Evolutionary conservation across 2,329 filamentous ascomycete species (phyloP), one percentile per base, ranked within the genome.

Genomic region (Xylaria arbuscula): DNA sequence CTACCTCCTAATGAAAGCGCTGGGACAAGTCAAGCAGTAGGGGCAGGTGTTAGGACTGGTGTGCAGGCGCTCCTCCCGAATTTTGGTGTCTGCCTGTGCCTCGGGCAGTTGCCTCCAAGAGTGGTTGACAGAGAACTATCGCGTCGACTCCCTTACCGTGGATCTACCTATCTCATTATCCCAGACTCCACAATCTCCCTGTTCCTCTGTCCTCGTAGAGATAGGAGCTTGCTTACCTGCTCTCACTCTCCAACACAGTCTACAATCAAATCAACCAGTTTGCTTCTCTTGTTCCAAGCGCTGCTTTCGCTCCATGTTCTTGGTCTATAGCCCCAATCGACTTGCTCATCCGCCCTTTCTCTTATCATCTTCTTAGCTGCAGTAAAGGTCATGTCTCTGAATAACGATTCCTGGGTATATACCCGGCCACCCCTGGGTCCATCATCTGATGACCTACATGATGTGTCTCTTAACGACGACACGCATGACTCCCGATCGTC

Each of bases 391-490:
- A 76, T 76, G 75, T 66, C 71, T 56, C 65, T 67, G 64, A 63
- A 73, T 50, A 73, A 76, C 57, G 71, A 73, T 28, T 34, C 62
- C 47, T 76, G 75, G 75, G 56, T 42, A 22, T 71, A 72, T 32
- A 32, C 64, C 50, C 73, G 70, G 22, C 67, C 70, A 19, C 66
- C 68, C 19, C 58, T 70, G 10, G 65, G 63, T 10, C 28, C 70
- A 45, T 56, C 70, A 13, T 66, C 66, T 3, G 75, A 76, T 45
- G 76, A 78, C 22, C 73, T 78, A 36, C 75, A 77, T n/a, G 76
- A 78, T 54, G 73, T 77, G 50, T 76, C 70, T 65, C 70, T 78
- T 24, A 69, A 76, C 45, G 76, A 78, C 36, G 73, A 77, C 45
- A 62, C 64, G n/a, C 70, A 68, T 42, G 71, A 72, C n/a, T 61